phyloP scores from a whole-genome alignment of 768 basidiomycete species.

The Tricholoma terreum region DNA sequence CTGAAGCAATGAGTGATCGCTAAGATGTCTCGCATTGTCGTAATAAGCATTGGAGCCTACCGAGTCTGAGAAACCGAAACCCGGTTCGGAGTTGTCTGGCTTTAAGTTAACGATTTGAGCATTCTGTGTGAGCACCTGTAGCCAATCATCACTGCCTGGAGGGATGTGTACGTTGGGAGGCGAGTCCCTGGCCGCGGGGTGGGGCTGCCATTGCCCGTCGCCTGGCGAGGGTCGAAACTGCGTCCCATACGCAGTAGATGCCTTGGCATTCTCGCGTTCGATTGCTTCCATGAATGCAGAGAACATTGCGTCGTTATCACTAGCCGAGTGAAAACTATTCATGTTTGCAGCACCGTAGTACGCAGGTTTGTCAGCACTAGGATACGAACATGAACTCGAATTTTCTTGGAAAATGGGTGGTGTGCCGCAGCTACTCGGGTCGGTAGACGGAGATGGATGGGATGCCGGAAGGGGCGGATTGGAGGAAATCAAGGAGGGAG shows the following conservation, averaged over 20 bases:
- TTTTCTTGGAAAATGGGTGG: background rate
- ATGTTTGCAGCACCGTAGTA: background rate
- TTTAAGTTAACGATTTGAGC: too few species aligned
- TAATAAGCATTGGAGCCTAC: too few species aligned
- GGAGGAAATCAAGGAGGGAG: too few species aligned
- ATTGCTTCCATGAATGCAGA: background rate
- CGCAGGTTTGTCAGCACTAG: background rate
- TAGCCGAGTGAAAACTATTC: background rate
- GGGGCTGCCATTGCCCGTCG: background rate
- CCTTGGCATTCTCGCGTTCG: background rate
- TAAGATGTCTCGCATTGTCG: too few species aligned
- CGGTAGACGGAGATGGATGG: background rate
- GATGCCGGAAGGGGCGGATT: background rate
- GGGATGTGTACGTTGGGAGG: too few species aligned
- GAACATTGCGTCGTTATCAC: background rate
- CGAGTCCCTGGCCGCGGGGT: too few species aligned
- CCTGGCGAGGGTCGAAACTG: background rate
- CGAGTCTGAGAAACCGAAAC: too few species aligned
- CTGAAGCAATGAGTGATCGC: too few species aligned
- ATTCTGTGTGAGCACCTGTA: too few species aligned
- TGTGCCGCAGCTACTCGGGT: background rate
- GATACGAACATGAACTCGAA: background rate
- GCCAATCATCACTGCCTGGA: too few species aligned
- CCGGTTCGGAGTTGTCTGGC: too few species aligned
- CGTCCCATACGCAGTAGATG: background rate